Evolutionary conservation across 1,284 basidiomycete genomes (phyloP).

Genomic region (Irpex rosettiformis): DNA sequence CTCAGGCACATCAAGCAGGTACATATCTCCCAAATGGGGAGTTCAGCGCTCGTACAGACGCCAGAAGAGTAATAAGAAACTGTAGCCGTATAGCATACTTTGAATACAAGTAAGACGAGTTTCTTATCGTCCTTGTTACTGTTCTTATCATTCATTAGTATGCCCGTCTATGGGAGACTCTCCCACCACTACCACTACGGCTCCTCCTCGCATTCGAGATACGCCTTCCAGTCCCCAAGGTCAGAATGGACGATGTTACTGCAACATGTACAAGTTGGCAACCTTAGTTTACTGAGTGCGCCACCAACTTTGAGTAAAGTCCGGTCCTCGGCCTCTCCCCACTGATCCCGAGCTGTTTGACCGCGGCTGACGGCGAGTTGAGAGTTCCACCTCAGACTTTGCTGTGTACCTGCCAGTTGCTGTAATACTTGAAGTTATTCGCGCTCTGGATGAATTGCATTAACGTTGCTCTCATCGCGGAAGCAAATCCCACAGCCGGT

Average conservation of each 20-base stretch:
- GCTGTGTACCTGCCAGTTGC: not conserved
- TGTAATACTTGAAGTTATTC: no score
- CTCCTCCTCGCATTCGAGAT: not conserved
- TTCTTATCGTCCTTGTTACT: not conserved
- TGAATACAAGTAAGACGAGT: not conserved
- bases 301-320: not conserved
- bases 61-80: not conserved
- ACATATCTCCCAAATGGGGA: conserved; percentile 11
- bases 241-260: not conserved
- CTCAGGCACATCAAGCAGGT: conserved; percentile 14
- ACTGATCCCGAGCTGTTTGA: not conserved
- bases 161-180: no score
- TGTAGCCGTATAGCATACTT: not conserved
- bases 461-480: not conserved
- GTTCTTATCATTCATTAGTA: no score
- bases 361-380: not conserved
- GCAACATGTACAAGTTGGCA: no score
- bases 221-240: not conserved
- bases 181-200: no score
- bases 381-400: not conserved
- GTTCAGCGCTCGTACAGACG: conserved; percentile 2
- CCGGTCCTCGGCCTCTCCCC: not conserved
- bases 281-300: not conserved
- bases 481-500: not conserved
- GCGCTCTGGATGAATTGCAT: no score